Base-by-base conservation (phyloP, 805 yeast genomes). In the Priceomyces melissophilus region DNA sequence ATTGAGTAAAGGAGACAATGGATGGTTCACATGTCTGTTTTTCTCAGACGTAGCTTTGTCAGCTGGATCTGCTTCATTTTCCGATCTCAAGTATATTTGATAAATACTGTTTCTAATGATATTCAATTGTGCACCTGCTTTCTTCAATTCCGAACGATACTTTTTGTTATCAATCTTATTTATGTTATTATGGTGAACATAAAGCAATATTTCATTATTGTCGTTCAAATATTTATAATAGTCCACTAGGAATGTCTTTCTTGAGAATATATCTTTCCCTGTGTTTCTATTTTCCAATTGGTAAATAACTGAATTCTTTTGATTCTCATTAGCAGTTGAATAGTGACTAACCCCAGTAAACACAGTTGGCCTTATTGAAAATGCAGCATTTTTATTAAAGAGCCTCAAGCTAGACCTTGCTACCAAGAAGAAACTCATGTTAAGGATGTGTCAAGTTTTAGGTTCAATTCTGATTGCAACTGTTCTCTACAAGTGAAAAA, bases 161-260 rank as follows among this genome's bases (percentile, higher is more conserved):
- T 57, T 65, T 43, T 74, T 76, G 57, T 84, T 81, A 48, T 93
- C 98, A 10, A 63, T 53, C 50, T 87, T 82, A 42, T 77, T 61
- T 50, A 90, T 65, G 59, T 89, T 89, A 60, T 88, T 87, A 67
- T 87, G 91, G 66, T 93, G 99, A 4, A 82, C 78, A 50, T 87
- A 81, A 41, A 91, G 71, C 10, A 90, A 71, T 34, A 90, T 80
- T 30, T 87, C 81, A 59, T 80, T 79, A 23, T 64, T 69, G 42
- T 82, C 81, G 66, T 88, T 74, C 47, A 88, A 60, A 47, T 82
- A 66, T 45, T 87, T 78, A 71, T 91, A 91, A 49, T 77, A 70
- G 62, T 91, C 96, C 47, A 91, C 71, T 47, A 91, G 70, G 52
- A 80, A 89, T 0, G 97, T 89, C 68, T 91, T 91, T 67, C 97